These are phyloP conservation scores for Ophiostoma ips DNA, from an alignment of 2,329 filamentous ascomycete genomes.

Conservation along the genomic window DNA sequence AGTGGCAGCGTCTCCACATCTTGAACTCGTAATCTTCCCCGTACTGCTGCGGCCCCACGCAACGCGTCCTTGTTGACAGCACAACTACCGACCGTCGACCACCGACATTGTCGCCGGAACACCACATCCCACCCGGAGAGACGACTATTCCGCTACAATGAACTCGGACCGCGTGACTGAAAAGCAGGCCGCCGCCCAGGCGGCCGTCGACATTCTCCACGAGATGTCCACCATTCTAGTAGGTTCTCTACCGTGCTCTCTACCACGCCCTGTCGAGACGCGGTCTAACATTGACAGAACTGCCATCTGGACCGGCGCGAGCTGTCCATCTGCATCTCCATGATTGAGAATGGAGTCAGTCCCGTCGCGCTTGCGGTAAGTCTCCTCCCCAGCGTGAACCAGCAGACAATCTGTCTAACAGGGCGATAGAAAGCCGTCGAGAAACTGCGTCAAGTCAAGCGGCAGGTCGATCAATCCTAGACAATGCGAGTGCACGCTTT, in stretches of 20 bases:
- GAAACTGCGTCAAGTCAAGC: slow-evolving; percentile 31
- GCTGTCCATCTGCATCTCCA: slow-evolving; percentile 84
- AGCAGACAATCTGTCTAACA: not conserved
- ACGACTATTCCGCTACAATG: slow-evolving; percentile 7
- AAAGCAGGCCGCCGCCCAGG: slow-evolving; percentile 64
- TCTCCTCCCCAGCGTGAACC: not conserved
- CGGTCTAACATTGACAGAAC: slow-evolving; percentile 44
- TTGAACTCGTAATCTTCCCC: no score
- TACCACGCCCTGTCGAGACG: not conserved
- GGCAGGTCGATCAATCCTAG: slow-evolving; percentile 31
- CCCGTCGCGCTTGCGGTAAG: slow-evolving; percentile 86
- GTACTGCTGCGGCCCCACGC: no score
- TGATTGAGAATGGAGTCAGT: slow-evolving; percentile 95
- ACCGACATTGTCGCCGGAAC: no score
- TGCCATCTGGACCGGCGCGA: slow-evolving; percentile 84
- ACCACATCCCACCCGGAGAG: not conserved
- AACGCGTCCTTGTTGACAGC: no score
- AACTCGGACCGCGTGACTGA: slow-evolving; percentile 31
- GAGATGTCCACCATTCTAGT: slow-evolving; percentile 86
- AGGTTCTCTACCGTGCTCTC: slow-evolving; percentile 20
- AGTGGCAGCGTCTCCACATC: not conserved
- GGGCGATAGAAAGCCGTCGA: slow-evolving; percentile 42
- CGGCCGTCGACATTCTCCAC: slow-evolving; percentile 70
- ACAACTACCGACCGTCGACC: no score
- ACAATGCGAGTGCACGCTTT: slow-evolving; percentile 12